Evolutionary conservation across 2,329 filamentous ascomycete genomes (phyloP), one percentile per base, ranked within the genome.

Genomic region (Gremmenia infestans): DNA sequence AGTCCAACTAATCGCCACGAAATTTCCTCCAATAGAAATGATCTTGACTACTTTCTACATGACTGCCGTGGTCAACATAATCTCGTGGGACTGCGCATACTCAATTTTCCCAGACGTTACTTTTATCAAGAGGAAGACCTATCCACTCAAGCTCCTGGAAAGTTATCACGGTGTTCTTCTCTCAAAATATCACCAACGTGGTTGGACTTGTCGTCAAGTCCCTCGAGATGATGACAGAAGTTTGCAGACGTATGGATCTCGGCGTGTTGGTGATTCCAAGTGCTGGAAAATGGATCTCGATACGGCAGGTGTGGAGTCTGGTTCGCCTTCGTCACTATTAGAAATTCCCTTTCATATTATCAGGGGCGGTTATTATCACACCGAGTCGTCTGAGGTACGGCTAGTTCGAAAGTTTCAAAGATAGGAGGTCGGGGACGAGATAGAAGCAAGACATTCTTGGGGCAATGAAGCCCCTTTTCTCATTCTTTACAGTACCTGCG

Each of bases 21-120:
- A 37, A 9, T 9, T 5, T 4, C 36, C 45, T 5, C 52, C 52
- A 14, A 19, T 53, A 8, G n/a, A 48, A 28, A n/a, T 19, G 14
- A 53, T 53, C 7, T 19, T 53, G 28, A 23, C 7, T 9, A 22
- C 35, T 28, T 53, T 48, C 32, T 45, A 48, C 19, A 39, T 19
- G 15, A 53, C 43, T 8, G 43, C 36, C 9, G 19, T 53, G 9
- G 28, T 53, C 25, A 53, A 53, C 25, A 32, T 53, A 8, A 48
- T 53, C 11, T 39, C 52, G 4, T 53, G 45, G 52, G 25, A 53
- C n/a, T 48, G 12, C 9, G 43, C 52, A 11, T 53, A 36, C 25
- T 53, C 52, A 3, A n/a, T 53, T 5, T 48, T 48, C 25, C 52
- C 52, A 7, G 43, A 53, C 28, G 4, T 48, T 23, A 48, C 22